phyloP scores from a whole-genome alignment of 805 yeast genomes.

The Jamesozyma jinghongensis region DNA sequence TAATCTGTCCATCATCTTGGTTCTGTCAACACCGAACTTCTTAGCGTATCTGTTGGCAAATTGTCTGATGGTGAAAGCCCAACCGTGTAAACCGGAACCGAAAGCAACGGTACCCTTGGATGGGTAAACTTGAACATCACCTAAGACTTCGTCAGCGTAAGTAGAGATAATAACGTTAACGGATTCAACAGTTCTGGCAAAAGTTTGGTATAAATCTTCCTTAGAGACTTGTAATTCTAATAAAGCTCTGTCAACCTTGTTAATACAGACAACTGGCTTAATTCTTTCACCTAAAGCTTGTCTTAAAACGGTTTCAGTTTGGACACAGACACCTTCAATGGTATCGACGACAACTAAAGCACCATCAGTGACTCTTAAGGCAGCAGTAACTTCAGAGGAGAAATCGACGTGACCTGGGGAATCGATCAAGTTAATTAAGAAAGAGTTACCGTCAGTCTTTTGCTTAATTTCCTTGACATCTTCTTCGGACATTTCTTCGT shows the following conservation, averaged over 20 bases:
- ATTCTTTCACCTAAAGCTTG: slow-evolving; percentile 99
- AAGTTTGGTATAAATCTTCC: slow-evolving; percentile 98
- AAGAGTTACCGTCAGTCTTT: slow-evolving; percentile 78
- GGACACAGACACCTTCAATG: slow-evolving; percentile 99
- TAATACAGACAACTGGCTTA: slow-evolving; percentile 96
- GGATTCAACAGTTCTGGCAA: slow-evolving; percentile 98
- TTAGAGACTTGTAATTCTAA: slow-evolving; percentile 97
- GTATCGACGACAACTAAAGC: slow-evolving; percentile 98
- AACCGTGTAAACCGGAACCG: slow-evolving; percentile 99
- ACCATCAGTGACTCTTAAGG: slow-evolving; percentile 99
- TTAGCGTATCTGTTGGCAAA: slow-evolving; percentile 96
- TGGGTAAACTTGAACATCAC: slow-evolving; percentile 98
- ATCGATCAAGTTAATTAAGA: slow-evolving; percentile 96
- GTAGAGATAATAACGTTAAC: slow-evolving; percentile 97
- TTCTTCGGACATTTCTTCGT: slow-evolving; percentile 72
- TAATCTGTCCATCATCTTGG: slow-evolving; percentile 97
- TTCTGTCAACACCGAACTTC: slow-evolving; percentile 98
- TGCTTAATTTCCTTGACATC: slow-evolving; percentile 85
- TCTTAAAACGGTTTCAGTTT: slow-evolving; percentile 98
- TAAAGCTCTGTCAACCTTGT: slow-evolving; percentile 99
- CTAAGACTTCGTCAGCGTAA: slow-evolving; percentile 79
- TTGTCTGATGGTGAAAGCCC: slow-evolving; percentile 99
- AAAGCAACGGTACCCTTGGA: slow-evolving; percentile 98
- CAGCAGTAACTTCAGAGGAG: slow-evolving; percentile 84
- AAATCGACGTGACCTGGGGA: slow-evolving; percentile 97